Conservation (phyloP, 805 yeast species). For the Torulaspora maleeae region DNA sequence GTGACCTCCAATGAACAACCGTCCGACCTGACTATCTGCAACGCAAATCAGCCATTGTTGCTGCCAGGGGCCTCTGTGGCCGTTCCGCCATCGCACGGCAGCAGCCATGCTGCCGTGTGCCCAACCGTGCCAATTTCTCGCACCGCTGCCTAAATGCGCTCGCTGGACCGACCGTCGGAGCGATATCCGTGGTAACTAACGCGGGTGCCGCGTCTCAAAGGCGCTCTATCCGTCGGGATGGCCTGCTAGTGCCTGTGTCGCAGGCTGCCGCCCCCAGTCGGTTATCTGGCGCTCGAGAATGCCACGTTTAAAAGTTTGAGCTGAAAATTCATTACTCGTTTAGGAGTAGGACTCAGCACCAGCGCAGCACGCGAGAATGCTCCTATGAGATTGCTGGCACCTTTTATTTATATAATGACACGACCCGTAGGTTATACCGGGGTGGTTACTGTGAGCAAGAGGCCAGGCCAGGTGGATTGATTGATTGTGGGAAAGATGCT, state of each 20-base stretch:
- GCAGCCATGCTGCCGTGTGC: too few species aligned
- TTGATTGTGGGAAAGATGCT: constrained; percentile 11
- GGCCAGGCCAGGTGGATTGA: not conserved
- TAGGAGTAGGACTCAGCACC: not conserved
- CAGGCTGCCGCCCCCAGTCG: not conserved
- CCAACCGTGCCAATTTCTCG: not conserved
- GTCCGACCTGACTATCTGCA: not conserved
- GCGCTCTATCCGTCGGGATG: not conserved
- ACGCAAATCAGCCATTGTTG: not conserved
- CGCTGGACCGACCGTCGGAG: not conserved
- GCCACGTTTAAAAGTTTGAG: not conserved
- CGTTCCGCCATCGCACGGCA: not conserved
- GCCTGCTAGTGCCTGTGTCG: not conserved
- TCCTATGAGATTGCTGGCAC: not conserved
- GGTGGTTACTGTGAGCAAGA: not conserved
- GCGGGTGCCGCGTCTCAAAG: not conserved
- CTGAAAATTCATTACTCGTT: constrained; percentile 1
- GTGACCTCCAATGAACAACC: not conserved
- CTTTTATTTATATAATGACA: constrained; percentile 1
- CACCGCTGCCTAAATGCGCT: not conserved
- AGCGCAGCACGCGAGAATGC: not conserved
- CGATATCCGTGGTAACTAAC: not conserved
- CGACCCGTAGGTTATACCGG: not conserved
- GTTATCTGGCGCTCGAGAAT: constrained; percentile 1
- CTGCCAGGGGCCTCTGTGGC: not conserved